Conservation (phyloP, 2,329 filamentous ascomycete genomes). For the Nothophaeocryptopus gaeumannii region DNA sequence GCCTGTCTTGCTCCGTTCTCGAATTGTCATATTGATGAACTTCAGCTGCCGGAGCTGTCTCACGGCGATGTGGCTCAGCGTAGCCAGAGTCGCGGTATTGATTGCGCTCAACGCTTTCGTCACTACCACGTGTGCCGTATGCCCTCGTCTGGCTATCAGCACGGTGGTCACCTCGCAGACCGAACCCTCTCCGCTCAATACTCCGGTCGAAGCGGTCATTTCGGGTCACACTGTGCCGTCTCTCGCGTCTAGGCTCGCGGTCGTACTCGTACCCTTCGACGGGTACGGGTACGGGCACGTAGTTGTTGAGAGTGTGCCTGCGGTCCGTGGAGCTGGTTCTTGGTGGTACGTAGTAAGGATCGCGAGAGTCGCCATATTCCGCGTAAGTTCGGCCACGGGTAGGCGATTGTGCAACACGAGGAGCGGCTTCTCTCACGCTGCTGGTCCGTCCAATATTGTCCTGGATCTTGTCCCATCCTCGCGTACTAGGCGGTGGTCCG, state of each 20-base stretch:
- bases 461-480: constrained; percentile 69
- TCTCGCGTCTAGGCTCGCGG: constrained; percentile 38
- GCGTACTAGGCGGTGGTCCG: constrained; percentile 64
- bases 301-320: constrained; percentile 48
- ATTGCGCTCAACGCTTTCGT: constrained; percentile 42
- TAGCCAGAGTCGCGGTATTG: constrained; percentile 33
- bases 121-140: constrained; percentile 34
- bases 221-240: constrained; percentile 37
- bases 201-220: constrained; percentile 41
- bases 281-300: constrained; percentile 19
- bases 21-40: constrained; percentile 24
- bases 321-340: constrained; percentile 41
- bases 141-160: constrained; percentile 24
- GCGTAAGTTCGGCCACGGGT: constrained; percentile 27
- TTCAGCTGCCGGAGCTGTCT: constrained; percentile 28
- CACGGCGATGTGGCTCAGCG: constrained; percentile 28
- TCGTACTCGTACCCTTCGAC: constrained; percentile 44
- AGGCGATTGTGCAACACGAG: constrained; percentile 26
- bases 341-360: constrained; percentile 39
- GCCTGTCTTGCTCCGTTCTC: constrained; percentile 28
- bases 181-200: constrained; percentile 48
- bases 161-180: constrained; percentile 35
- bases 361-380: constrained; percentile 28
- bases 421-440: constrained; percentile 44
- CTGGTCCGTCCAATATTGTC: constrained; percentile 43